Conservation (phyloP, 176 grass and related monocot species). For the Zoysia pacifica region DNA sequence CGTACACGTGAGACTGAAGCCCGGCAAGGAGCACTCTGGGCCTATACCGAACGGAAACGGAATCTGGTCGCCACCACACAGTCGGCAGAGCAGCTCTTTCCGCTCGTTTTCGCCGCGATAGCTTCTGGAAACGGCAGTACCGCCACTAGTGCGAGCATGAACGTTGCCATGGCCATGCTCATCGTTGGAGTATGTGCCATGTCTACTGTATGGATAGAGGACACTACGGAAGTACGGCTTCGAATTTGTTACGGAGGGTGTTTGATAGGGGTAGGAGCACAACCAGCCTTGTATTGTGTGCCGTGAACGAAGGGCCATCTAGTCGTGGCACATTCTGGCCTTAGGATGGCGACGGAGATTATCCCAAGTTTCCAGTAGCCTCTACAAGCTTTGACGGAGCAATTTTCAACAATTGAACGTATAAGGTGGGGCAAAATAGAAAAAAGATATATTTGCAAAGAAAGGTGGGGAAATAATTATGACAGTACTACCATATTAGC, state of each 20-base stretch:
- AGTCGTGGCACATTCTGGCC: no score
- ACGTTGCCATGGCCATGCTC: background rate
- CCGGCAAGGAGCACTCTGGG: background rate
- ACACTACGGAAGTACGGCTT: background rate
- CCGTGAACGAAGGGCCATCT: no score
- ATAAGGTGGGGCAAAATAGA: no score
- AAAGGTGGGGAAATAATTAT: no score
- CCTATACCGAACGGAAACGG: conserved; percentile 4
- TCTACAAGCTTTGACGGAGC: no score
- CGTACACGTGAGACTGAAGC: background rate
- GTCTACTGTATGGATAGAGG: background rate
- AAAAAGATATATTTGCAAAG: no score
- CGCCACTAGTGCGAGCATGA: background rate
- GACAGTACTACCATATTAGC: no score
- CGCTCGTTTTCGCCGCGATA: background rate
- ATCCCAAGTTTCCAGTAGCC: no score
- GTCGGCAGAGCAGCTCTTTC: background rate
- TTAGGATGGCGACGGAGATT: no score
- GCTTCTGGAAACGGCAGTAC: background rate
- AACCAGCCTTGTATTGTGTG: no score
- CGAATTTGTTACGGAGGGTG: background rate
- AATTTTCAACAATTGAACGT: no score
- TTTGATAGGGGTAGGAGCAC: no score
- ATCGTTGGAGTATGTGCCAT: background rate
- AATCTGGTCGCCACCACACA: background rate